Percentiles rank a stretch among this genome's conserved stretches.
Evolutionary conservation across 2,329 filamentous ascomycete species (phyloP).

Genomic region (Microascus cirrosus): DNA sequence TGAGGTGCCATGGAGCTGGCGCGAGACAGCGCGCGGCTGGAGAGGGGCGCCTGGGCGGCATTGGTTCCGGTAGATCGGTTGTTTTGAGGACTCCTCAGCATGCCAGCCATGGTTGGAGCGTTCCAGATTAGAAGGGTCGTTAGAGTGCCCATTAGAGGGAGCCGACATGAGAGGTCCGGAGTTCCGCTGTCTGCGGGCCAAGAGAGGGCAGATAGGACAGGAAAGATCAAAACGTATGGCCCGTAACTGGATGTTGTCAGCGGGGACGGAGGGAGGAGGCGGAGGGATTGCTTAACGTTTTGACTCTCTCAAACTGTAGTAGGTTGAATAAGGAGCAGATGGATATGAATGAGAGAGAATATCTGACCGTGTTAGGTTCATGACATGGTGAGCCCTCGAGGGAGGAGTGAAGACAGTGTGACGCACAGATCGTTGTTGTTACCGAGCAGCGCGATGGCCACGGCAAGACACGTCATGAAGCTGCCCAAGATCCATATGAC

Average conservation of each 20-base stretch:
- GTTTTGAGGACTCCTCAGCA: not conserved
- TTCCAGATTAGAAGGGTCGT: not conserved
- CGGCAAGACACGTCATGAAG: not conserved
- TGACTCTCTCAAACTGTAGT: not conserved
- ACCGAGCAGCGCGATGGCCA: not conserved
- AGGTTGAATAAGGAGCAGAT: not conserved
- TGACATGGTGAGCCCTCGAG: not conserved
- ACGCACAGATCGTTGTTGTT: not conserved
- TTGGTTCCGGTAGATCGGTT: not conserved
- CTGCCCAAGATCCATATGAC: not conserved
- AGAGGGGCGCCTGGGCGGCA: not conserved
- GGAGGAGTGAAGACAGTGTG: not conserved
- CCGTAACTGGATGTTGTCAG: not conserved
- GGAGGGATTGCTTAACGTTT: not conserved
- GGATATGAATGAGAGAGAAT: not conserved
- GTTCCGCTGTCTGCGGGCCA: not conserved
- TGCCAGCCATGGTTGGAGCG: not conserved
- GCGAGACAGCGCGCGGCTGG: not conserved
- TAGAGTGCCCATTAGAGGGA: not conserved
- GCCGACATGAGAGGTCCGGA: not conserved
- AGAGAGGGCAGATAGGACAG: not conserved
- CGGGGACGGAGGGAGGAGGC: not conserved
- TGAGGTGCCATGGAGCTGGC: not conserved
- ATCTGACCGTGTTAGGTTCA: not conserved
- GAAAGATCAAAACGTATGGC: not conserved